These are phyloP conservation scores for Ceratocystiopsis minuta DNA, from an alignment of 2,329 filamentous ascomycete genomes.

Conservation along the genomic window DNA sequence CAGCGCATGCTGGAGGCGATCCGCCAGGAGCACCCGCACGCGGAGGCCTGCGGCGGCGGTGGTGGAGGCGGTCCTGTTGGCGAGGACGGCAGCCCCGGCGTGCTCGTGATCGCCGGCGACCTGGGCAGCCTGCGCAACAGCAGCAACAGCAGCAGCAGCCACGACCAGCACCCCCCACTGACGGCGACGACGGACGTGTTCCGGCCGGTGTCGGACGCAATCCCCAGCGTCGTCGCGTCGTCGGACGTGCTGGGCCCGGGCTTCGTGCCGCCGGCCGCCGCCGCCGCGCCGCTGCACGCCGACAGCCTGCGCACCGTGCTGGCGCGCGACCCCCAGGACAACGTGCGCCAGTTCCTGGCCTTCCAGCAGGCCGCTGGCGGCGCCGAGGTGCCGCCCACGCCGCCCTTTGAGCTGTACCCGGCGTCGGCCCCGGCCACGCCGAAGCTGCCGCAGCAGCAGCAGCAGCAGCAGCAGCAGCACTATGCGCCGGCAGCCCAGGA, in stretches of 20 bases:
- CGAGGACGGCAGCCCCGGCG: constrained; percentile 40
- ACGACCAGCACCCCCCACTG: no score
- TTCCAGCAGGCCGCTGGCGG: constrained; percentile 41
- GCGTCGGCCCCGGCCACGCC: constrained; percentile 10
- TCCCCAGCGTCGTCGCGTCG: constrained; percentile 73
- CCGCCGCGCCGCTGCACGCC: constrained; percentile 55
- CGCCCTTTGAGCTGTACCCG: constrained; percentile 48
- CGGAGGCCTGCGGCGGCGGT: no score
- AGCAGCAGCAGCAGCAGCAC: neutral
- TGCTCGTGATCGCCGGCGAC: constrained; percentile 61
- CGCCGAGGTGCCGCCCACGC: constrained; percentile 46
- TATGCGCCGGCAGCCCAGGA: constrained; percentile 23
- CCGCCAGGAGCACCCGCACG: constrained; percentile 49
- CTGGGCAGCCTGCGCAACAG: constrained; percentile 48
- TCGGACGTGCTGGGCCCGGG: constrained; percentile 73
- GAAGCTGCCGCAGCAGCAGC: constrained; percentile 9
- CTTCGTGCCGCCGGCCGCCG: constrained; percentile 29
- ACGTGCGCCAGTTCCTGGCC: constrained; percentile 75
- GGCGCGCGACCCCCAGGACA: constrained; percentile 71
- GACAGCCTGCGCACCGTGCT: constrained; percentile 52
- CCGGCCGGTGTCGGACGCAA: constrained; percentile 55
- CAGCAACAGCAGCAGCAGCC: no score
- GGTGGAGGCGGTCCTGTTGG: constrained; percentile 22
- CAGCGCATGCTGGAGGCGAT: constrained; percentile 61
- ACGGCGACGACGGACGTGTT: no score